Conservation (phyloP, 176 grass and related monocot species). For the Carex pumila region DNA sequence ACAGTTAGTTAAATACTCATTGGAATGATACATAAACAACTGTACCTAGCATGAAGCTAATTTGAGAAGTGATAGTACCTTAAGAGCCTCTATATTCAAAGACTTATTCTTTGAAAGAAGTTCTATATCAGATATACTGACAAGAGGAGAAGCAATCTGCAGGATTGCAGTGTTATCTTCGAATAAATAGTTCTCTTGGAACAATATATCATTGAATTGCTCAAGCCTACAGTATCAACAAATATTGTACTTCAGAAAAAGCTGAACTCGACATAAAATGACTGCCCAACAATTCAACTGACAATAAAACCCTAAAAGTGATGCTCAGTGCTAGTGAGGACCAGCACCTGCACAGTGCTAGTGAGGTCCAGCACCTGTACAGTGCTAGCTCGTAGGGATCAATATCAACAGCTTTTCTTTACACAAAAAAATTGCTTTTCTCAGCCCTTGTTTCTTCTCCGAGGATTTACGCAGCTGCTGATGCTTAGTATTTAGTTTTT, state of each 20-base stretch:
- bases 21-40: conserved; percentile 1
- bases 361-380: not conserved
- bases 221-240: conserved; percentile 52
- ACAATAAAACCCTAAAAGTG: not conserved
- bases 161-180: conserved; percentile 21
- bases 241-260: conserved; percentile 22
- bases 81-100: conserved; percentile 62
- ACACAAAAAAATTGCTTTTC: not conserved
- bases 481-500: not conserved
- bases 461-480: not conserved
- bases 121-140: conserved; percentile 46
- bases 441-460: not conserved
- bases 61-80: conserved; percentile 36
- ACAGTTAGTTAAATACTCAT: not conserved
- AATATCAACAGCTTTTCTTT: not conserved
- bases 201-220: conserved; percentile 89
- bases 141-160: conserved; percentile 40
- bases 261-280: not conserved
- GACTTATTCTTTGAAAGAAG: conserved; percentile 44
- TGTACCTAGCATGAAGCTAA: not conserved
- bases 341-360: not conserved
- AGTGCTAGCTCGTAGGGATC: not conserved
- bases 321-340: not conserved
- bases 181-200: conserved; percentile 73
- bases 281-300: not conserved